phyloP scores from a whole-genome alignment of 2,329 filamentous ascomycete genomes.

The Pseudonectria foliicola region DNA sequence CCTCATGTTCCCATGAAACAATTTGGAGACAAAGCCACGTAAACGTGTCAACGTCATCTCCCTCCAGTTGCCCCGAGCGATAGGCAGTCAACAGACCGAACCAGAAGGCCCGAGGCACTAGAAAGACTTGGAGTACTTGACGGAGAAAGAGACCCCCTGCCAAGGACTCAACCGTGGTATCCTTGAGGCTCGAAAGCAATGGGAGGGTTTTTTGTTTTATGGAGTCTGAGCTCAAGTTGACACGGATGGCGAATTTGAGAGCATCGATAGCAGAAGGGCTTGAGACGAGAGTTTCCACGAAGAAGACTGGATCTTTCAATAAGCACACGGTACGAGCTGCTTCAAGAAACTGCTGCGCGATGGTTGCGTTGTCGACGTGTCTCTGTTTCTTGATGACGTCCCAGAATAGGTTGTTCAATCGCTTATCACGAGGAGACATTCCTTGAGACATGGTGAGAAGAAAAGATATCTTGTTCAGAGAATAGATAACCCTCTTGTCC shows the following conservation, averaged over 20 bases:
- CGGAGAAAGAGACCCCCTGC: conserved; percentile 15
- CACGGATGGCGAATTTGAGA: conserved; percentile 19
- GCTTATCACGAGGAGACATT: conserved; percentile 6
- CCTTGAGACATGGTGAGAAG: conserved; percentile 5
- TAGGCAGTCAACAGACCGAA: conserved; percentile 33
- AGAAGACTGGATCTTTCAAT: conserved; percentile 12
- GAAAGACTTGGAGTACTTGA: conserved; percentile 35
- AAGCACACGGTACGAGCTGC: conserved; percentile 10
- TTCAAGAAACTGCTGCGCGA: conserved; percentile 23
- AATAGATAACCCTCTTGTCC: no score
- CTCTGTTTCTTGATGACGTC: conserved; percentile 11
- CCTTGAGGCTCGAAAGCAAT: conserved; percentile 7
- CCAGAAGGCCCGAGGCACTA: conserved; percentile 51
- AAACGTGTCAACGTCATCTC: conserved; percentile 29
- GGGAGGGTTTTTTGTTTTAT: conserved; percentile 15
- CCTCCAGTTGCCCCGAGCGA: conserved; percentile 22
- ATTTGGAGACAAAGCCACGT: conserved; percentile 45
- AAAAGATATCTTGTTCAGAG: not conserved
- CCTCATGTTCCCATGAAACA: conserved; percentile 14
- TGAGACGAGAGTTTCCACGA: conserved; percentile 21
- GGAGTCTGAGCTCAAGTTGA: conserved; percentile 20
- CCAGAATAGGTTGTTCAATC: conserved; percentile 13
- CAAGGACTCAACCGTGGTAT: conserved; percentile 10
- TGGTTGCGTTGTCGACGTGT: conserved; percentile 6
- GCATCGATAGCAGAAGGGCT: conserved; percentile 14